Percentiles rank a stretch among this genome's conserved stretches.
Evolutionary conservation across 148 eudicot genomes (phyloP).

Genomic region (Selenicereus undatus): DNA sequence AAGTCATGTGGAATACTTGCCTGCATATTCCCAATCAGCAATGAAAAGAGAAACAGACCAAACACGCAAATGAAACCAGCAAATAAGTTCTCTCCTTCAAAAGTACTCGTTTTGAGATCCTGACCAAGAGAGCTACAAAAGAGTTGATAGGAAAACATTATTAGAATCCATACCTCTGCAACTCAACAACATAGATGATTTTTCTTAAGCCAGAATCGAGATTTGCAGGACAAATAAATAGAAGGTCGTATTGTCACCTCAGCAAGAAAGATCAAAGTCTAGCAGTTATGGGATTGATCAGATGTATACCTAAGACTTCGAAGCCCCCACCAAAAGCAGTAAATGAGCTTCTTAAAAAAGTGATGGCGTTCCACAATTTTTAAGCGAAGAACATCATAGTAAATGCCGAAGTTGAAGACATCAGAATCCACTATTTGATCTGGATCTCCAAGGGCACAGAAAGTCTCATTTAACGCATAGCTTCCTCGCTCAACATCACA

Average conservation of each 20-base stretch:
- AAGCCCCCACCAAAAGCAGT: conserved; percentile 96
- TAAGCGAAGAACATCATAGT: conserved; percentile 56
- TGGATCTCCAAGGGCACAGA: conserved; percentile 41
- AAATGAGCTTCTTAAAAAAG: conserved; percentile 52
- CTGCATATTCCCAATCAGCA: conserved; percentile 89
- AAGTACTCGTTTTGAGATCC: conserved; percentile 66
- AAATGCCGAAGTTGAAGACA: conserved; percentile 67
- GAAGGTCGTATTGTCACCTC: not conserved
- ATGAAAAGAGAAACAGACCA: conserved; percentile 70
- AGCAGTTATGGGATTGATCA: not conserved
- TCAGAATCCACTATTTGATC: conserved; percentile 22
- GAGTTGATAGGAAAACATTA: conserved; percentile 9
- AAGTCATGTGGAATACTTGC: conserved; percentile 24
- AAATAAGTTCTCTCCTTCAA: conserved; percentile 50
- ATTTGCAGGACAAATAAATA: too few relatives aligned
- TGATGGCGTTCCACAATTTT: conserved; percentile 36
- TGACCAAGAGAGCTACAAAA: conserved; percentile 73
- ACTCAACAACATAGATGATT: not conserved
- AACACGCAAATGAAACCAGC: conserved; percentile 51
- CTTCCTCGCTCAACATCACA: conserved; percentile 20
- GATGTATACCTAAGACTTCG: conserved; percentile 58
- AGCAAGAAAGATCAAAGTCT: not conserved
- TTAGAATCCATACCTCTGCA: not conserved
- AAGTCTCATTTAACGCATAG: conserved; percentile 8
- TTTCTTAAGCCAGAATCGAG: not conserved